These are phyloP conservation scores for Bruguiera sexangula DNA, from an alignment of 345 rosid species.

Conservation along the genomic window DNA sequence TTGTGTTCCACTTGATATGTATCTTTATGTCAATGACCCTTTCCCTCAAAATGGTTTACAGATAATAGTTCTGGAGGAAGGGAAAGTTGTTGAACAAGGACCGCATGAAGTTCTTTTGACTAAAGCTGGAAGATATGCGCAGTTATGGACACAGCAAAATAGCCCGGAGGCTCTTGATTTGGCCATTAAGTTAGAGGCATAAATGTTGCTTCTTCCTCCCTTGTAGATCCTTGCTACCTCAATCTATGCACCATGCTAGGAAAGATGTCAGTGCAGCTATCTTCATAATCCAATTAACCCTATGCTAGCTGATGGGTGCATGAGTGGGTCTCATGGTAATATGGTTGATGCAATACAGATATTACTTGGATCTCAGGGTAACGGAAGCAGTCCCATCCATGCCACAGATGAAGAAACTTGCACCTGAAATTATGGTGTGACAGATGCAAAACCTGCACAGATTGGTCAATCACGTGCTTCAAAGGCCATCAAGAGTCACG, in stretches of 20 bases:
- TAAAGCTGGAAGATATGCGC: slow-evolving; percentile 89
- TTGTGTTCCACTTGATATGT: not conserved
- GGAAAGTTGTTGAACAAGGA: slow-evolving; percentile 94
- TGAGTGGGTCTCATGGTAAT: not conserved
- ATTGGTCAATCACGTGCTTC: not conserved
- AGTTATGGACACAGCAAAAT: slow-evolving; percentile 92
- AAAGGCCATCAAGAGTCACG: not conserved
- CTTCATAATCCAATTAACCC: too few species aligned
- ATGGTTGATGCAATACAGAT: not conserved
- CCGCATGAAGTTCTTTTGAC: slow-evolving; percentile 75
- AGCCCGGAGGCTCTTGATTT: slow-evolving; percentile 59
- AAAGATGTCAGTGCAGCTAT: not conserved
- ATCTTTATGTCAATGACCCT: not conserved
- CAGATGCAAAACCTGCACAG: slow-evolving; percentile 2
- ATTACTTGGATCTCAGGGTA: not conserved
- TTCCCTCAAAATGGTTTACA: slow-evolving; percentile 30
- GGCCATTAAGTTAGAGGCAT: slow-evolving; percentile 43
- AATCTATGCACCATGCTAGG: not conserved
- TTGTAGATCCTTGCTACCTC: not conserved
- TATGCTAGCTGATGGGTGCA: not conserved
- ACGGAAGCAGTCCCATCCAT: not conserved
- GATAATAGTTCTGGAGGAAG: slow-evolving; percentile 90
- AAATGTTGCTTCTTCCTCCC: slow-evolving; percentile 7
- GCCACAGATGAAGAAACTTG: not conserved
- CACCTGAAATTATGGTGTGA: slow-evolving; percentile 2